Evolutionary conservation across 176 grass and related monocot genomes (phyloP).

Genomic region (Avena atlantica): DNA sequence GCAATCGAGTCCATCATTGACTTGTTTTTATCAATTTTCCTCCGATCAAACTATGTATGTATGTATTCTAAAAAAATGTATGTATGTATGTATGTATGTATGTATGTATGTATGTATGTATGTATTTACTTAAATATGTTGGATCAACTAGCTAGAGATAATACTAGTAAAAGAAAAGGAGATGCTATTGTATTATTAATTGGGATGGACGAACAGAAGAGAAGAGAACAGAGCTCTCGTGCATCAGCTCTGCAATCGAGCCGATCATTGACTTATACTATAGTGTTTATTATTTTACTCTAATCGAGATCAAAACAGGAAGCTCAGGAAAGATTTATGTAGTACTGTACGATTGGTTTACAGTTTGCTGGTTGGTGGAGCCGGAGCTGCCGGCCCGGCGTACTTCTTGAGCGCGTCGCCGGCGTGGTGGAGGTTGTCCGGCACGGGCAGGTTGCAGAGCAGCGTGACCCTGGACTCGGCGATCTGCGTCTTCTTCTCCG

Average conservation of each 20-base stretch:
- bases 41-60: background rate
- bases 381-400: background rate
- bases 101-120: background rate
- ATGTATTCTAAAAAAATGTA: no score
- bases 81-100: background rate
- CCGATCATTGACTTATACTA: background rate
- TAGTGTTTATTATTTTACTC: background rate
- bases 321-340: background rate
- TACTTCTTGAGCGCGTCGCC: slow-evolving; percentile 66
- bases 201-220: background rate
- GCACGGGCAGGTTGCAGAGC: slow-evolving; percentile 74
- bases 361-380: slow-evolving; percentile 15
- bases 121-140: background rate
- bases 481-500: slow-evolving; percentile 45
- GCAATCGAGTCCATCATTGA: no score
- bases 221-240: background rate
- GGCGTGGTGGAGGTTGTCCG: slow-evolving; percentile 55
- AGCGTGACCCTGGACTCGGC: slow-evolving; percentile 74
- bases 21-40: no score
- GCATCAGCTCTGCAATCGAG: background rate
- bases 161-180: background rate
- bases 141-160: background rate
- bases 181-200: background rate
- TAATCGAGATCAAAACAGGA: background rate
- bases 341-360: background rate